A percentile compares a stretch with the other conserved stretches of the same genome.
Conservation (phyloP, 139 green algal genomes). For the Chlamydomonas sp. region DNA sequence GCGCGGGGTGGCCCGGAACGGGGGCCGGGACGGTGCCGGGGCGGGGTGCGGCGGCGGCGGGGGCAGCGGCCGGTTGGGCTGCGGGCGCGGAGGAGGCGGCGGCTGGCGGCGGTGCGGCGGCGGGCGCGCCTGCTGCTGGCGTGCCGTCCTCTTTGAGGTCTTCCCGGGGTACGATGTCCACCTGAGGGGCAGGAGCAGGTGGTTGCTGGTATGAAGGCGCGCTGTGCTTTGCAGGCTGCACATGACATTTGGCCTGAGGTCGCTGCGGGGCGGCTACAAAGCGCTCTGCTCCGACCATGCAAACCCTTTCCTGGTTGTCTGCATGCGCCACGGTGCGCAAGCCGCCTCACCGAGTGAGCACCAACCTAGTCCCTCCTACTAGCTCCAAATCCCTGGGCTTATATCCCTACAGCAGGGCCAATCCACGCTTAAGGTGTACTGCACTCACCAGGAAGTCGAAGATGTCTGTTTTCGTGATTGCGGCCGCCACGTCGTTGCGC, state of each 20-base stretch:
- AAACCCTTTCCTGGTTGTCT: background rate
- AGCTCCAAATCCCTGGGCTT: too few relatives aligned
- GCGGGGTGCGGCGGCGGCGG: background rate
- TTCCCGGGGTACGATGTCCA: slow-evolving; percentile 93
- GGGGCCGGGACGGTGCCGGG: background rate
- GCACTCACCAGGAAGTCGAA: slow-evolving; percentile 91
- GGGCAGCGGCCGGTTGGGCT: background rate
- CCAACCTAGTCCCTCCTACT: too few relatives aligned
- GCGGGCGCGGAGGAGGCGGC: background rate
- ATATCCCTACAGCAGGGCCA: background rate
- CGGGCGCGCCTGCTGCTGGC: background rate
- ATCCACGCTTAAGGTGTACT: background rate
- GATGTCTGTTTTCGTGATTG: slow-evolving; percentile 94
- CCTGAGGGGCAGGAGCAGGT: slow-evolving; percentile 32
- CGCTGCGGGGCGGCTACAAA: too few relatives aligned
- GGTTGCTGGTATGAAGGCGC: too few relatives aligned
- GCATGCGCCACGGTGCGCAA: background rate
- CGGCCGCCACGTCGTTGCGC: slow-evolving; percentile 93
- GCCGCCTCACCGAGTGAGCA: background rate
- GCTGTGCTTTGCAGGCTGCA: too few relatives aligned
- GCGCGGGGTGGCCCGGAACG: background rate
- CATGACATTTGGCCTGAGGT: too few relatives aligned
- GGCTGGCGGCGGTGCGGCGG: background rate
- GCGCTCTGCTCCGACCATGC: background rate
- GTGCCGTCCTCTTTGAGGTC: slow-evolving; percentile 56